Base-by-base conservation (phyloP, 169 alveolate species). In the Plasmodium vivax region DNA sequence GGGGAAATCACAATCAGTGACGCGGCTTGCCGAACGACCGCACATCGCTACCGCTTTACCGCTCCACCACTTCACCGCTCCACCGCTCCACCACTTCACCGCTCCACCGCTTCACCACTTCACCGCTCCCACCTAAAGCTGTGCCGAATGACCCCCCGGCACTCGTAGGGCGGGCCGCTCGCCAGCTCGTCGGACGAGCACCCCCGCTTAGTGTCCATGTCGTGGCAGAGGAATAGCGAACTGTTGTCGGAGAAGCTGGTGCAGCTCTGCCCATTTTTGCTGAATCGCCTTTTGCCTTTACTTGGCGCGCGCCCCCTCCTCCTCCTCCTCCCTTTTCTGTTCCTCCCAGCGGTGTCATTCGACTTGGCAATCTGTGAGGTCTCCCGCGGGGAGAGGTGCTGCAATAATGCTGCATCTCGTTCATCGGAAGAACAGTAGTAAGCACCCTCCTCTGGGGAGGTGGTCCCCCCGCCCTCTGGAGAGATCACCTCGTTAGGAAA, bases 241-340 rank as follows among this genome's bases (percentile, higher is more conserved):
- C 84, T 71, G 58, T 68, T 45, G 36, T 71, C 92, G 0, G 92
- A 84, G 51, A 84, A 23, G 34, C 27, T 43, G 51, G 92, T 71
- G 4, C 2, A n/a, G 47, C 83, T 68, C 6, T 19, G 38, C 45
- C 16, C 30, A 43, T 82, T 56, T 19, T 82, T 58, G 23, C 45
- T 32, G 38, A 30, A 9, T 82, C 56, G 54, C 16, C 27, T 58
- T 58, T 58, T 82, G 19, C 36, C 32, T 43, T 12, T 5, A 1
- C 9, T 27, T n/a, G 16, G 32, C 27, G 7, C 3, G 9, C 32
- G 27, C 43, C n/a, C 54, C 58, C 8, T 47, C 54, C 5, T 1
- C 73, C 8, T 56, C 72, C 32, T 58, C 38, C 2, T 30, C n/a
- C 14, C 38, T 68, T 27, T 68, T 27, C 32, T 68, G 77, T 68